Percentiles rank a stretch among this genome's conserved stretches.
Conservation (phyloP, 179 eudicot species). For the Camellia oleifera region DNA sequence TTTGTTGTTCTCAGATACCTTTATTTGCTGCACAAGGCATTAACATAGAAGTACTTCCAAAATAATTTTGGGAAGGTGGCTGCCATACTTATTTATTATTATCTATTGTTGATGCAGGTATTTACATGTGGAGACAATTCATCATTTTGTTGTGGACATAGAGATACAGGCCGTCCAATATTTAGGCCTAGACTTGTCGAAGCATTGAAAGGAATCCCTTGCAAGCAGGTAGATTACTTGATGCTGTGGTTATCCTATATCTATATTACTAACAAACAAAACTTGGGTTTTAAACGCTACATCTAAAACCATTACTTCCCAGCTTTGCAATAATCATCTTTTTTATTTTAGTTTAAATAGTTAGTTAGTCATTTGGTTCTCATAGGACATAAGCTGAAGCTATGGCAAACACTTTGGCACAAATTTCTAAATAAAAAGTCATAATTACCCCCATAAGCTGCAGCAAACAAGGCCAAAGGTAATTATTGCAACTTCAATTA, state of each 20-base stretch:
- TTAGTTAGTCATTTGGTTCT: too few species aligned
- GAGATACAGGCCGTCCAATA: conserved; percentile 76
- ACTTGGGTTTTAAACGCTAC: too few species aligned
- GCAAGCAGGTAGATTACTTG: conserved; percentile 66
- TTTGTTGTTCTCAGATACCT: not conserved
- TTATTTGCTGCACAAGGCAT: not conserved
- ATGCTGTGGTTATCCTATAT: not conserved
- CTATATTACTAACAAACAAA: not conserved
- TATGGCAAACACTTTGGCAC: too few species aligned
- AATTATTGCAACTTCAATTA: not conserved
- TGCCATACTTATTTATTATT: not conserved
- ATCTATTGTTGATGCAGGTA: conserved; percentile 49
- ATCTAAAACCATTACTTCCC: too few species aligned
- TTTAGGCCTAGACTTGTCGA: conserved; percentile 85
- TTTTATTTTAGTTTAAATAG: too few species aligned
- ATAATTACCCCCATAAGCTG: too few species aligned
- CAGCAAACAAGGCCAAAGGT: too few species aligned
- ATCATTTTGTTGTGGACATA: conserved; percentile 84
- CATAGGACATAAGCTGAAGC: too few species aligned
- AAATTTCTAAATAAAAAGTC: too few species aligned
- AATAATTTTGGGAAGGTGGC: not conserved
- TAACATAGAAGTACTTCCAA: not conserved
- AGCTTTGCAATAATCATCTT: too few species aligned
- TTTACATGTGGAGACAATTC: conserved; percentile 98
- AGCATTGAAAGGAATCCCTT: conserved; percentile 73